Evolutionary conservation across 106 monocot genomes (phyloP), one percentile per base, ranked within the genome.

Genomic region (Triglochin maritima): DNA sequence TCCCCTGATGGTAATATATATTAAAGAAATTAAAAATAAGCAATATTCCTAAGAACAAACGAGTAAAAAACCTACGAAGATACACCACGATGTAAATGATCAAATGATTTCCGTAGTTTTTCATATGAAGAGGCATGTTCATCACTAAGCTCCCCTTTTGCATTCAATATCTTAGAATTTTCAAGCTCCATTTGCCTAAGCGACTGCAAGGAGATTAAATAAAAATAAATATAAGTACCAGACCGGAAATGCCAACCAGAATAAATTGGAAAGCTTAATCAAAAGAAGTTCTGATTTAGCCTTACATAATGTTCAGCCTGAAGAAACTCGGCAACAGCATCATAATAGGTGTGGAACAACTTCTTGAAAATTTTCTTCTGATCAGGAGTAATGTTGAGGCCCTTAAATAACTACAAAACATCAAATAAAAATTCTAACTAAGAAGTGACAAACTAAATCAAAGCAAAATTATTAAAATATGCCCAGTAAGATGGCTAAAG

Each of bases 301-400:
- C 86, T 80, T 86, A 96, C 96, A 72, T 57, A 73, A 75, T 96
- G 91, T 62, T 96, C 96, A 17, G 86, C 83, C 2, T 84, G 88
- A 57, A 96, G 91, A n/a, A 96, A 76, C 72, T 96, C 96, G 58
- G 84, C 47, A 17, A 88, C 86, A 56, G 96, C 76, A 78, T 96
- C 96, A 82, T 86, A 90, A 77, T 91, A 96, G 6, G 79, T 72
- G 58, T 84, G 76, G 51, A 96, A 80, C 17, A 79, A 76, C 79
- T 84, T 96, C 85, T 86, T 96, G 64, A 96, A 91, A 65, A 82
- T 70, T 62, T 96, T 91, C 66, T 86, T 96, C 60, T 96, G 96
- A 60, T 96, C 96, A 11, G 66, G 70, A 9, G 85, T 82, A 50
- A 88, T 76, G 75, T 82, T 88, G 10, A 96, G 83, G 9, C 80